phyloP scores from a whole-genome alignment of 306 rosid genomes.

The Citrullus amarus region DNA sequence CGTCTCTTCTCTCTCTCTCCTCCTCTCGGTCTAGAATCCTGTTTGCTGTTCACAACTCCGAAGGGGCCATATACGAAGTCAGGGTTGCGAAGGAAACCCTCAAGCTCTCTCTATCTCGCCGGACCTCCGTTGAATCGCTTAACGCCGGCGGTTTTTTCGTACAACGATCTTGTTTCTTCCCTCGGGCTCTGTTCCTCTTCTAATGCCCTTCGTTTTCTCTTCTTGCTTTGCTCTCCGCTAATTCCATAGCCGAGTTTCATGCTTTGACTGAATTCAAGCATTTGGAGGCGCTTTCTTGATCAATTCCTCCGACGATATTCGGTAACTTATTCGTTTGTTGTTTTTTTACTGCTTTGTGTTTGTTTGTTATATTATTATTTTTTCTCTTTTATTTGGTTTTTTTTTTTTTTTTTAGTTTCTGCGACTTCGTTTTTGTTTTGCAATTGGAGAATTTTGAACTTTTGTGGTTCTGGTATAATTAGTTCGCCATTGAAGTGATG shows the following conservation, averaged over 20 bases:
- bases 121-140: background rate
- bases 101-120: background rate
- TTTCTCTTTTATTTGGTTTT: too few species aligned
- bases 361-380: background rate
- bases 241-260: conserved; percentile 1
- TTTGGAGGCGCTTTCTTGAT: conserved; percentile 9
- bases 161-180: conserved; percentile 21
- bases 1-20: conserved; percentile 11
- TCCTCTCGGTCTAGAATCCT: conserved; percentile 5
- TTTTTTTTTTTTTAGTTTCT: conserved; percentile 6
- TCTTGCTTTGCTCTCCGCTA: background rate
- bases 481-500: conserved; percentile 23
- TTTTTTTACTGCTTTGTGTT: background rate
- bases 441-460: background rate
- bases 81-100: conserved; percentile 7
- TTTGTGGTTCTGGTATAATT: conserved; percentile 28
- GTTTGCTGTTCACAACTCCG: conserved; percentile 8
- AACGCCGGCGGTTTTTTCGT: background rate
- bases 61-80: background rate
- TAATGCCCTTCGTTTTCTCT: conserved; percentile 12
- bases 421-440: background rate
- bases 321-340: conserved; percentile 3
- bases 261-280: conserved; percentile 11
- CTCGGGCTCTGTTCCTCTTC: conserved; percentile 2
- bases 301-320: conserved; percentile 11